A percentile compares a stretch with the other conserved stretches of the same genome.
Evolutionary conservation across 371 early-diverging fungal species (phyloP).

Genomic region (Mucor irregularis): DNA sequence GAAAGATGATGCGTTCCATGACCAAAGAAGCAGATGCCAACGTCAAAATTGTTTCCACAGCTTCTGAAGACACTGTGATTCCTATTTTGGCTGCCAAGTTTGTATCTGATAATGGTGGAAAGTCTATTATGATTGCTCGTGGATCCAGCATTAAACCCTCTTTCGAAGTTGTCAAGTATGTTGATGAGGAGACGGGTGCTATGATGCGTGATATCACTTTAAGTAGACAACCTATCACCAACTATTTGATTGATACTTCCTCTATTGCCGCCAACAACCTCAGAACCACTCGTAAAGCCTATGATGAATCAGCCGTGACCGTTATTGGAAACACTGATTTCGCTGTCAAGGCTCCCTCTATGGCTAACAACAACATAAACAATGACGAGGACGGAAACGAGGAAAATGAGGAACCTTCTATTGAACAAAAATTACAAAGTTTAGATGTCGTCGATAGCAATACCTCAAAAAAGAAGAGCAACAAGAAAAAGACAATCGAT

Average conservation of each 20-base stretch:
- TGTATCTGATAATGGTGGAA: slow-evolving; percentile 43
- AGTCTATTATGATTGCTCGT: slow-evolving; percentile 65
- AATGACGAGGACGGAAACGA: slow-evolving; percentile 15
- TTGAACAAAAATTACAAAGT: slow-evolving; percentile 38
- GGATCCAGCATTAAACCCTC: slow-evolving; percentile 72
- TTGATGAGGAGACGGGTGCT: slow-evolving; percentile 31
- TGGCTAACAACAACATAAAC: slow-evolving; percentile 15
- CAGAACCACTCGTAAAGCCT: slow-evolving; percentile 49
- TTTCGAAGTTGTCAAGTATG: slow-evolving; percentile 66
- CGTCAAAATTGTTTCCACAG: slow-evolving; percentile 52
- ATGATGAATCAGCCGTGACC: slow-evolving; percentile 48
- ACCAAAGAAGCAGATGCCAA: slow-evolving; percentile 62
- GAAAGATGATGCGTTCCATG: slow-evolving; percentile 63
- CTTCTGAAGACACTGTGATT: slow-evolving; percentile 39
- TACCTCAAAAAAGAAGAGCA: slow-evolving; percentile 13
- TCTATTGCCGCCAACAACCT: slow-evolving; percentile 55
- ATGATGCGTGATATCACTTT: slow-evolving; percentile 42
- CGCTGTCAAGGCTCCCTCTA: slow-evolving; percentile 33
- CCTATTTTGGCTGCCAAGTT: slow-evolving; percentile 71
- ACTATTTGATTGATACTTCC: slow-evolving; percentile 55
- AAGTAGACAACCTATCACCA: slow-evolving; percentile 54
- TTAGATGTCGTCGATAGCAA: slow-evolving; percentile 31
- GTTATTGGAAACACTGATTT: slow-evolving; percentile 48
- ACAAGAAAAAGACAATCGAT: slow-evolving; percentile 20
- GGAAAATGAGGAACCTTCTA: slow-evolving; percentile 27